These are phyloP conservation scores for Waitea zeae DNA, from an alignment of 1,284 basidiomycete species.

Conservation along the genomic window DNA sequence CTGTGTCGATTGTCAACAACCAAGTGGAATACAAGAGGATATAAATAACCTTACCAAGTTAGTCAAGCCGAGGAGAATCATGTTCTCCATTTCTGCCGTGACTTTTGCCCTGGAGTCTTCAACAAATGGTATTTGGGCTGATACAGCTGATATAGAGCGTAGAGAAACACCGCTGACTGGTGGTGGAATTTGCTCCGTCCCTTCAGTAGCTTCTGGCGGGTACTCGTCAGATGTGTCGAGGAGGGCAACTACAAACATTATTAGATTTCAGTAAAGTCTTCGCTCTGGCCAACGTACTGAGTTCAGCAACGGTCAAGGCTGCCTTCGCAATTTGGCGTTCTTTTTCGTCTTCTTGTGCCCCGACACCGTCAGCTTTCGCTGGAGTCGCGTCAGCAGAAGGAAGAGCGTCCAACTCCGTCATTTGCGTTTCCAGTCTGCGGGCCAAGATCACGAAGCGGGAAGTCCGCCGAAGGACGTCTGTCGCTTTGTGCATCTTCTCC, in stretches of 20 bases:
- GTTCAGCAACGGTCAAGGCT: constrained; percentile 77
- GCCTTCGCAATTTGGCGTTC: constrained; percentile 81
- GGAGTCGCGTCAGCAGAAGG: constrained; percentile 9
- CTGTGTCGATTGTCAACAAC: no score
- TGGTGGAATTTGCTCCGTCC: constrained; percentile 19
- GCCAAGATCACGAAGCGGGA: constrained; percentile 73
- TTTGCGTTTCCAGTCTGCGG: constrained; percentile 65
- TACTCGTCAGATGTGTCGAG: constrained; percentile 16
- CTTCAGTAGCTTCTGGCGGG: neutral
- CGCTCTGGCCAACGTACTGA: no score
- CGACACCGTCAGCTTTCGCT: constrained; percentile 7
- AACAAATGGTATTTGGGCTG: constrained; percentile 52
- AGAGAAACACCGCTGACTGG: constrained; percentile 17
- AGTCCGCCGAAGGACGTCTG: constrained; percentile 67
- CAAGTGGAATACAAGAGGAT: constrained; percentile 2
- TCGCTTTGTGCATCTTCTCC: constrained; percentile 61
- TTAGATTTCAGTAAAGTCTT: neutral
- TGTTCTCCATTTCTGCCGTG: constrained; percentile 72
- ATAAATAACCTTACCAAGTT: constrained; percentile 31
- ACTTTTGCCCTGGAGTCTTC: constrained; percentile 53
- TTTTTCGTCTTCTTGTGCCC: constrained; percentile 36
- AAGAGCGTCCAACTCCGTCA: constrained; percentile 38
- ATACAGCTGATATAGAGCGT: constrained; percentile 52
- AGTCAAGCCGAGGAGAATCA: constrained; percentile 65
- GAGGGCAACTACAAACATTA: constrained; percentile 23